phyloP scores from a whole-genome alignment of 306 rosid genomes.

The Acmispon strigosus region DNA sequence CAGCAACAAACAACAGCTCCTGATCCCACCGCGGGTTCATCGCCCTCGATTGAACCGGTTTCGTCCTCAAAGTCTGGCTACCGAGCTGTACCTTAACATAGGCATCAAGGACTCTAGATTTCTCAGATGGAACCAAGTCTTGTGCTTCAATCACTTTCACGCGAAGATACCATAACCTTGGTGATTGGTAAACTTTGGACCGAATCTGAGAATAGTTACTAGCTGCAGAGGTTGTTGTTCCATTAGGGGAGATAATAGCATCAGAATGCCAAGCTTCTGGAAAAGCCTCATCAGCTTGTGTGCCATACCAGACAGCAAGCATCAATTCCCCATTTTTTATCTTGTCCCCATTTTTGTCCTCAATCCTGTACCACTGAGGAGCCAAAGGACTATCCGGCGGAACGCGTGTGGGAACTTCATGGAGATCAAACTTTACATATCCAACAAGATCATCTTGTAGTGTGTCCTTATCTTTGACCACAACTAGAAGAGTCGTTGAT shows the following conservation, averaged over 20 bases:
- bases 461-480: constrained; percentile 65
- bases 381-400: constrained; percentile 98
- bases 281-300: constrained; percentile 97
- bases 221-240: constrained; percentile 21
- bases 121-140: constrained; percentile 62
- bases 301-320: constrained; percentile 97
- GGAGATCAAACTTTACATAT: constrained; percentile 46
- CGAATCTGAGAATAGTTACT: constrained; percentile 34
- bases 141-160: constrained; percentile 78
- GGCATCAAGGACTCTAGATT: constrained; percentile 54
- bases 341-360: constrained; percentile 50
- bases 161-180: constrained; percentile 75
- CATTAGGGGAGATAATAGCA: constrained; percentile 54
- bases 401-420: constrained; percentile 61
- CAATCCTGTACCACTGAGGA: constrained; percentile 85
- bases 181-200: constrained; percentile 87
- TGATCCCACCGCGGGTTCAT: constrained; percentile 66
- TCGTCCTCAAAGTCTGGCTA: constrained; percentile 53
- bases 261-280: constrained; percentile 98
- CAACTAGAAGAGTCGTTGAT: constrained; percentile 48
- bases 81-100: constrained; percentile 77
- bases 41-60: constrained; percentile 40
- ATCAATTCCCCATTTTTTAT: constrained; percentile 67
- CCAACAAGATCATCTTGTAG: constrained; percentile 76
- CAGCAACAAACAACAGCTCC: constrained; percentile 61